Evolutionary conservation across 164 flowering plant species (phyloP).

Genomic region (Aristolochia californica): DNA sequence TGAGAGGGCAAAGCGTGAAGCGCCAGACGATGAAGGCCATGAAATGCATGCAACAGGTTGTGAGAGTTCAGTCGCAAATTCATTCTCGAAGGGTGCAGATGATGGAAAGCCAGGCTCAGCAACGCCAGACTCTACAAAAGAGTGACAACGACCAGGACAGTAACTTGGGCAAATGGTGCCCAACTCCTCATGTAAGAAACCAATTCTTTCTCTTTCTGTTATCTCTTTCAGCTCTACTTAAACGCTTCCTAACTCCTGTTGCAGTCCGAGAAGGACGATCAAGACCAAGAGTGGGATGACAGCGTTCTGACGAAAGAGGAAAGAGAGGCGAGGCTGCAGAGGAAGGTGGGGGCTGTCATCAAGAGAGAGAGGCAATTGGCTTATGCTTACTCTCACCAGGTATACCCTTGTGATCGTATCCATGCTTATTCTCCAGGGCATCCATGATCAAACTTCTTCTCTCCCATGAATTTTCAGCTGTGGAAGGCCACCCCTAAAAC

Average conservation of each 20-base stretch:
- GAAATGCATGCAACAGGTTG: constrained; percentile 80
- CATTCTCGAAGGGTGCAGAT: constrained; percentile 78
- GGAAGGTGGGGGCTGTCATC: constrained; percentile 62
- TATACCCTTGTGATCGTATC: constrained; percentile 10
- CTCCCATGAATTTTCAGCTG: constrained; percentile 17
- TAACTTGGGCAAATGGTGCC: constrained; percentile 42
- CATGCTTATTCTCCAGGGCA: too few relatives aligned
- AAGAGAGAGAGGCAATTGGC: constrained; percentile 88
- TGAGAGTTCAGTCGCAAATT: constrained; percentile 82
- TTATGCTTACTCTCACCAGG: constrained; percentile 89
- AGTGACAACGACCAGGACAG: constrained; percentile 49
- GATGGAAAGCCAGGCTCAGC: constrained; percentile 60
- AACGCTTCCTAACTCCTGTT: too few relatives aligned
- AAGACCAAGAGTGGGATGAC: constrained; percentile 77
- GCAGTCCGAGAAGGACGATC: constrained; percentile 53
- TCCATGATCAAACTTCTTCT: too few relatives aligned
- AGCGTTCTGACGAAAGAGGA: constrained; percentile 78
- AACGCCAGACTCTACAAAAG: constrained; percentile 35
- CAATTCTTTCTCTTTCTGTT: not conserved
- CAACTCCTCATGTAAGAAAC: constrained; percentile 29
- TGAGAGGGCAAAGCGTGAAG: constrained; percentile 76
- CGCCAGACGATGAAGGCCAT: constrained; percentile 83
- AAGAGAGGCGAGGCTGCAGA: constrained; percentile 60
- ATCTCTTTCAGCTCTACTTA: too few relatives aligned
- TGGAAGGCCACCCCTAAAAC: constrained; percentile 48